phyloP scores from a whole-genome alignment of 106 monocot species.

The Triglochin maritima region DNA sequence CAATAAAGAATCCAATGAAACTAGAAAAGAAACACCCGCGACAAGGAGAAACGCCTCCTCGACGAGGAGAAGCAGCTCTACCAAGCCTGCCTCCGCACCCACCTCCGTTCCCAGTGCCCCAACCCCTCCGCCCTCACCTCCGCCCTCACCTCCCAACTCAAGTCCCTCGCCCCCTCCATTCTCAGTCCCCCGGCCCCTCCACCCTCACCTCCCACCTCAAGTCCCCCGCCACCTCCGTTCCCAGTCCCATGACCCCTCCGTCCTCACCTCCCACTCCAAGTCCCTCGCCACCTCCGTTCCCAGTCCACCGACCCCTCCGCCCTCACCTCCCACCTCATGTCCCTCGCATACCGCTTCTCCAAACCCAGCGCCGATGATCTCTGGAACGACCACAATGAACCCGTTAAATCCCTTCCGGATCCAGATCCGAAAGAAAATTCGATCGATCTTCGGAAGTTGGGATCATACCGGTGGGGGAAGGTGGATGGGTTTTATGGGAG shows the following conservation, averaged over 20 bases:
- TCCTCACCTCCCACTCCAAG: too few species aligned
- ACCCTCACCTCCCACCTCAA: too few species aligned
- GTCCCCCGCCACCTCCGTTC: slow-evolving; percentile 70
- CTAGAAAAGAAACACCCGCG: too few species aligned
- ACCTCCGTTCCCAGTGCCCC: slow-evolving; percentile 43
- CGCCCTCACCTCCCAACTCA: too few species aligned
- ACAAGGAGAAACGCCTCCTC: slow-evolving; percentile 66
- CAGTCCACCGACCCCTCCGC: too few species aligned
- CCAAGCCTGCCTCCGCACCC: slow-evolving; percentile 66
- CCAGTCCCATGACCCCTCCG: slow-evolving; percentile 29
- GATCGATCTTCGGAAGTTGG: slow-evolving; percentile 36
- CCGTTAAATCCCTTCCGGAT: slow-evolving; percentile 10
- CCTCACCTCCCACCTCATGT: slow-evolving; percentile 53
- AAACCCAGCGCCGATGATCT: slow-evolving; percentile 83
- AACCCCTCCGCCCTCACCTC: slow-evolving; percentile 43
- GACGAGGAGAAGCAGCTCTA: slow-evolving; percentile 82
- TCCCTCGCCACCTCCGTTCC: too few species aligned
- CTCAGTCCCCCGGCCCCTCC: too few species aligned
- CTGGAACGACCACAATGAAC: slow-evolving; percentile 90
- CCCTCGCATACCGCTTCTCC: slow-evolving; percentile 83
- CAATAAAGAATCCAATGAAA: too few species aligned
- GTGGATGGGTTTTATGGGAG: not conserved
- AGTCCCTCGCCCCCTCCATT: too few species aligned
- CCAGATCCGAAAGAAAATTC: not conserved
- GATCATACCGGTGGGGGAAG: slow-evolving; percentile 12